phyloP scores from a whole-genome alignment of 176 grass and related monocot species.

The Otatea glauca region DNA sequence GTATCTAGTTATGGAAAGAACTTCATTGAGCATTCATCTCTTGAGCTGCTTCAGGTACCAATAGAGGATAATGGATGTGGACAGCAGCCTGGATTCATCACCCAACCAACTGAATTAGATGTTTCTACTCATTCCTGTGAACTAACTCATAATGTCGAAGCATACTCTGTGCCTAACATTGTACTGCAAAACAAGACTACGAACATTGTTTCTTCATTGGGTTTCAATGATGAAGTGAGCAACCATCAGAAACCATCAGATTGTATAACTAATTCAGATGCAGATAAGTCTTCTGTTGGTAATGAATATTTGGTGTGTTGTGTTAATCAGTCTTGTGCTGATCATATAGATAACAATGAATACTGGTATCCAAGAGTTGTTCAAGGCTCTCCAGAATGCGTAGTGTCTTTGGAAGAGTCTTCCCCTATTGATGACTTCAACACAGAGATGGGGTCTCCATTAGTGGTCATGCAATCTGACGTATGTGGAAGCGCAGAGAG shows the following conservation, averaged over 20 bases:
- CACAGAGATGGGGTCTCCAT: constrained; percentile 1
- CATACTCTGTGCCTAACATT: constrained; percentile 31
- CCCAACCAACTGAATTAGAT: constrained; percentile 32
- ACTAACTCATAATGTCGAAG: constrained; percentile 23
- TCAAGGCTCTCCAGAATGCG: constrained; percentile 16
- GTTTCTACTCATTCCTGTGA: constrained; percentile 38
- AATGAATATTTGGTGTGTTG: constrained; percentile 40
- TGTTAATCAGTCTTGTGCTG: constrained; percentile 37
- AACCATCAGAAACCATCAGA: constrained; percentile 25
- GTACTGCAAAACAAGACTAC: constrained; percentile 30
- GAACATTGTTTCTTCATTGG: constrained; percentile 34
- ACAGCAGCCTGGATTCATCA: constrained; percentile 34
- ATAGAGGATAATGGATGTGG: not conserved
- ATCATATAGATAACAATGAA: constrained; percentile 18
- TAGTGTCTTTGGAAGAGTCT: constrained; percentile 21
- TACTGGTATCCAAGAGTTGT: constrained; percentile 36
- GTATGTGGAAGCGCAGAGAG: constrained; percentile 39
- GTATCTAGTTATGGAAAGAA: constrained; percentile 31
- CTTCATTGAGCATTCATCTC: constrained; percentile 12
- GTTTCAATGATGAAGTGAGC: constrained; percentile 37
- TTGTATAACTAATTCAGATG: constrained; percentile 29
- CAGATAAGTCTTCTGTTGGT: constrained; percentile 34
- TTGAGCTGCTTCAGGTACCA: constrained; percentile 35
- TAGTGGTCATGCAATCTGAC: constrained; percentile 33
- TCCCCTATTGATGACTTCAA: constrained; percentile 35